A percentile compares a stretch with the other conserved stretches of the same genome.
Evolutionary conservation across 1,284 basidiomycete species (phyloP).

Genomic region (Retiboletus flavoniger): DNA sequence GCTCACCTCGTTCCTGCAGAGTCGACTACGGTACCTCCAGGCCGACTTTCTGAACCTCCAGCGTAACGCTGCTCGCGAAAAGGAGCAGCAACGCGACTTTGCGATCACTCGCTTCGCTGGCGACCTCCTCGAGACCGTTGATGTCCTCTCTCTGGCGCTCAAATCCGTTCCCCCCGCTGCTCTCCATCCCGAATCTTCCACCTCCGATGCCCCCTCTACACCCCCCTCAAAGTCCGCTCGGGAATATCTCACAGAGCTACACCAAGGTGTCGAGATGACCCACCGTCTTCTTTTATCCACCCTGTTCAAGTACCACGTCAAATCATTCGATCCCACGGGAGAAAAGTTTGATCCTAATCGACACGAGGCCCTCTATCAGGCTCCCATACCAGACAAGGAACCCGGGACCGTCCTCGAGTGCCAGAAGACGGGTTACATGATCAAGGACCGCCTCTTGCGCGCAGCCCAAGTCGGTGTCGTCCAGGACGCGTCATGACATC

Average conservation of each 20-base stretch:
- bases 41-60: constrained; percentile 97
- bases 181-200: constrained; percentile 33
- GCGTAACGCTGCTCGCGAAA: constrained; percentile 87
- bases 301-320: constrained; percentile 88
- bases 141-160: constrained; percentile 88
- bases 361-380: constrained; percentile 96
- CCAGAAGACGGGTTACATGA: constrained; percentile 89
- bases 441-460: constrained; percentile 88
- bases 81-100: constrained; percentile 89
- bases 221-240: constrained; percentile 51
- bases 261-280: constrained; percentile 90
- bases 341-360: constrained; percentile 92
- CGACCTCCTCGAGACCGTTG: constrained; percentile 90
- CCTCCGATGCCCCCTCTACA: constrained; percentile 29
- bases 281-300: constrained; percentile 88
- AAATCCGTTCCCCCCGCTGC: constrained; percentile 75
- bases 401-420: constrained; percentile 91
- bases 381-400: constrained; percentile 84
- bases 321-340: constrained; percentile 88
- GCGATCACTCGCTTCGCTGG: constrained; percentile 89
- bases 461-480: constrained; percentile 98
- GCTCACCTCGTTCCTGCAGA: constrained; percentile 42
- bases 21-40: constrained; percentile 82
- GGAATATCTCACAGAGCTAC: constrained; percentile 68
- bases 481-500: constrained; percentile 58